A percentile compares a stretch with the other conserved stretches of the same genome.
phyloP scores from a whole-genome alignment of 805 yeast species.

The Wickerhamomyces xylosicus region DNA sequence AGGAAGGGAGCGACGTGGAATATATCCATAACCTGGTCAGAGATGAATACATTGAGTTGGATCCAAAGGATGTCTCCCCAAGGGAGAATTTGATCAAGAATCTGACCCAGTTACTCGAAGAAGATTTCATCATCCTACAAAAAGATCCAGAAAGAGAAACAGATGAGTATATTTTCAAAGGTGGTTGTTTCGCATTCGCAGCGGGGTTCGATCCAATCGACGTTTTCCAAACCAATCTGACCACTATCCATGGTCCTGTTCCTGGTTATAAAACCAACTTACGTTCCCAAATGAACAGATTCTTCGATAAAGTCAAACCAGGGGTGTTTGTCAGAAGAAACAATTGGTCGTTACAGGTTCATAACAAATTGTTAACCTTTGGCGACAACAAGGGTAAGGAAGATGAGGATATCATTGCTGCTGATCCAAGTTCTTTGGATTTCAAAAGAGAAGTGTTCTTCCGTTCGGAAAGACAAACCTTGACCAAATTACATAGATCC shows the following conservation, averaged over 20 bases:
- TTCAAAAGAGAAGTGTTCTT: conserved; percentile 37
- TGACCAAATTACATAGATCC: conserved; percentile 41
- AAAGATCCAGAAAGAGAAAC: conserved; percentile 27
- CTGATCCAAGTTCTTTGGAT: conserved; percentile 23
- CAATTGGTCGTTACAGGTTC: conserved; percentile 66
- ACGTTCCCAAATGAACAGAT: conserved; percentile 54
- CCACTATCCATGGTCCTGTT: conserved; percentile 59
- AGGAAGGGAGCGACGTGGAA: conserved; percentile 6
- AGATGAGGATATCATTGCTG: conserved; percentile 20
- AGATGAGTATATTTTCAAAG: conserved; percentile 50
- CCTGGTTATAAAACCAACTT: conserved; percentile 53
- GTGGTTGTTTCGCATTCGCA: conserved; percentile 53
- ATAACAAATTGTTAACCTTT: conserved; percentile 37
- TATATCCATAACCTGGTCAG: conserved; percentile 16
- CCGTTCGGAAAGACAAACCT: conserved; percentile 50
- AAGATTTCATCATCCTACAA: conserved; percentile 40
- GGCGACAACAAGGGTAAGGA: conserved; percentile 29
- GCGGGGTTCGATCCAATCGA: conserved; percentile 61
- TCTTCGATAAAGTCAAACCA: conserved; percentile 45
- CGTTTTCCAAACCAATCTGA: conserved; percentile 42
- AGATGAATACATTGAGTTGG: conserved; percentile 16
- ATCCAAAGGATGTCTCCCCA: conserved; percentile 15
- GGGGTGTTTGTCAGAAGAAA: conserved; percentile 48
- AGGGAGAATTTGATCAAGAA: conserved; percentile 10
- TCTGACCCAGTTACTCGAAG: conserved; percentile 14